These are phyloP conservation scores for Adiantum capillusveneris DNA, from an alignment of 75 land plant genomes.

Conservation along the genomic window DNA sequence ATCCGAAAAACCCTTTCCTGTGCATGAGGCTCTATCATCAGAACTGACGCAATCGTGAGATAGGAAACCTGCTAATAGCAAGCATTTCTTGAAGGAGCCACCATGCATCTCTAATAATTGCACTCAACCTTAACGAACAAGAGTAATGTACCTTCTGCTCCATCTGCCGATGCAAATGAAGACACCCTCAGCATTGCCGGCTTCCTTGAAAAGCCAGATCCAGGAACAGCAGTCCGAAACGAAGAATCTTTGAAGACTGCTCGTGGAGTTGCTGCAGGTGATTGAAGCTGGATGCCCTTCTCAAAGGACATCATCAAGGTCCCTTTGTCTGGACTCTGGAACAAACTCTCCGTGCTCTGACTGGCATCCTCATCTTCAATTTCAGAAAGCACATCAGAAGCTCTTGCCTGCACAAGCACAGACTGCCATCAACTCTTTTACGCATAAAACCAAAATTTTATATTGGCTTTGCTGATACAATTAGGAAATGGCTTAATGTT, in stretches of 20 bases:
- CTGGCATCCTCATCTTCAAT: constrained; percentile 69
- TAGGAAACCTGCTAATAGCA: neutral
- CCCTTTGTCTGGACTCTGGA: constrained; percentile 46
- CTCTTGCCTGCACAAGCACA: constrained; percentile 33
- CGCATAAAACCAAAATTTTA: too few relatives aligned
- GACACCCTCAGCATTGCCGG: constrained; percentile 7
- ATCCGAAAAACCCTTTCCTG: neutral
- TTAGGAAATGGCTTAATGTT: too few relatives aligned
- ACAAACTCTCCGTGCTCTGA: constrained; percentile 54
- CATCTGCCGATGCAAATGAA: neutral
- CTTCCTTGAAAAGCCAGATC: constrained; percentile 17
- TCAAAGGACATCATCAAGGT: constrained; percentile 36
- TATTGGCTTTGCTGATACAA: too few relatives aligned
- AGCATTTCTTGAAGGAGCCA: neutral
- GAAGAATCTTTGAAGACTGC: neutral
- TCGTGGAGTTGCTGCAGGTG: constrained; percentile 38
- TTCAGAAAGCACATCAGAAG: constrained; percentile 47
- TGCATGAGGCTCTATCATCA: neutral
- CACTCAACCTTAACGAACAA: neutral
- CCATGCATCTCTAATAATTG: neutral
- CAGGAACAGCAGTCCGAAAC: neutral
- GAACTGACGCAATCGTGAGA: neutral
- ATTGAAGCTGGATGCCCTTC: constrained; percentile 44
- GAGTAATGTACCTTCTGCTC: neutral
- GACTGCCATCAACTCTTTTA: too few relatives aligned